phyloP scores from a whole-genome alignment of 441 rosid species.

The Aquilaria agallochum region DNA sequence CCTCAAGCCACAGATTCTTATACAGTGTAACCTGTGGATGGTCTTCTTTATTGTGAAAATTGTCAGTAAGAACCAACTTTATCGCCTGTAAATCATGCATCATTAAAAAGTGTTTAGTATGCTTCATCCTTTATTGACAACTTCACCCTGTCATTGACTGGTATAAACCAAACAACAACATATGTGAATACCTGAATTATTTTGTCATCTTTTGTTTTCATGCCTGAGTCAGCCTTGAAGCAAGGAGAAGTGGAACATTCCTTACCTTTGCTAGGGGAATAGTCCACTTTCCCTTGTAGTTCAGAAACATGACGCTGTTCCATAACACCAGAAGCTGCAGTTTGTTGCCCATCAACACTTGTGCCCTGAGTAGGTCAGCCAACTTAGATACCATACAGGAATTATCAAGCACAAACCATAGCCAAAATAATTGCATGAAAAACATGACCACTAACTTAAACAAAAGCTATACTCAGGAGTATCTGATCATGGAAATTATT shows the following conservation, averaged over 20 bases:
- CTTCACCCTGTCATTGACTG: too few species aligned
- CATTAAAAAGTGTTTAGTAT: constrained; percentile 11
- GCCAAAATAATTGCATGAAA: not conserved
- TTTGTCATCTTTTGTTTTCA: constrained; percentile 36
- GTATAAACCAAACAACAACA: constrained; percentile 6
- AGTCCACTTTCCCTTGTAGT: constrained; percentile 20
- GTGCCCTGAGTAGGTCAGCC: constrained; percentile 23
- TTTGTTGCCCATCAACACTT: constrained; percentile 12
- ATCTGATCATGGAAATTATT: too few species aligned
- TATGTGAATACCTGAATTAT: constrained; percentile 52
- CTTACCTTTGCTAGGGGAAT: constrained; percentile 24
- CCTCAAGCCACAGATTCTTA: constrained; percentile 96
- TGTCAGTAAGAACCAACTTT: constrained; percentile 57
- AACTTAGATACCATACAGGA: not conserved
- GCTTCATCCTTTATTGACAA: not conserved
- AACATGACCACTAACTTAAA: not conserved
- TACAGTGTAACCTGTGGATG: constrained; percentile 57
- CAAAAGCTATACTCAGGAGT: too few species aligned
- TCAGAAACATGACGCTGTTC: constrained; percentile 21
- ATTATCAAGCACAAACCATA: constrained; percentile 3
- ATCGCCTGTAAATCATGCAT: constrained; percentile 54
- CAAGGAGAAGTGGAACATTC: constrained; percentile 15
- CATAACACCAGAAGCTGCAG: constrained; percentile 18
- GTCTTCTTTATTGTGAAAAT: constrained; percentile 54
- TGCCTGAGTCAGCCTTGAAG: constrained; percentile 23